Evolutionary conservation across 306 rosid genomes (phyloP).

Genomic region (Cucurbita moschata): DNA sequence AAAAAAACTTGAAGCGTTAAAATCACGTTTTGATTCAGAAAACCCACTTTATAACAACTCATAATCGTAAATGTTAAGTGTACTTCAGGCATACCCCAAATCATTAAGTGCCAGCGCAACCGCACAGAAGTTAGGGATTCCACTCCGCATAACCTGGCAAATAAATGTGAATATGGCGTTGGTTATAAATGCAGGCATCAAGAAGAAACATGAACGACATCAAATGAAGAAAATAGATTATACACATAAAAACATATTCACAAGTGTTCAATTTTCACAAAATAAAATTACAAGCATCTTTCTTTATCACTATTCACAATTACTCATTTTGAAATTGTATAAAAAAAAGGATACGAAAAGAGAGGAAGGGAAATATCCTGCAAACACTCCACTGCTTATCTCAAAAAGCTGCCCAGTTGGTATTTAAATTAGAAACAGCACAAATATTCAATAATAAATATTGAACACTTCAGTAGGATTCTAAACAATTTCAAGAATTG

Average conservation of each 20-base stretch:
- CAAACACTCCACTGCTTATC: not conserved
- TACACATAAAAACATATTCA: too few relatives aligned
- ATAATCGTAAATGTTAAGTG: not conserved
- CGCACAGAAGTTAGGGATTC: conserved; percentile 86
- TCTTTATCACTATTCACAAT: not conserved
- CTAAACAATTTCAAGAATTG: not conserved
- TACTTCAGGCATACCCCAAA: conserved; percentile 51
- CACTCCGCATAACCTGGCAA: conserved; percentile 84
- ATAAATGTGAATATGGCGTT: conserved; percentile 5
- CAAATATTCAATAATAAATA: not conserved
- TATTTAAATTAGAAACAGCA: not conserved
- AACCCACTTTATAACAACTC: not conserved
- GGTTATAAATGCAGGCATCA: not conserved
- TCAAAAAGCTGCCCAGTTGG: not conserved
- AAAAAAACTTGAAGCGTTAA: not conserved
- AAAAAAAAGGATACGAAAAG: not conserved
- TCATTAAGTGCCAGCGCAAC: conserved; percentile 83
- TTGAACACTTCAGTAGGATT: not conserved
- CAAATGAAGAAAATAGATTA: not conserved
- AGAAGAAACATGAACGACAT: not conserved
- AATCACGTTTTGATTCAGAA: not conserved
- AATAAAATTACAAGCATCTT: not conserved
- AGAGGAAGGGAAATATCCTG: not conserved
- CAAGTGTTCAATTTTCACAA: not conserved
- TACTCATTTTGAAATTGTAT: not conserved